A percentile compares a stretch with the other conserved stretches of the same genome.
phyloP scores from a whole-genome alignment of 192 early-diverging fungal genomes.

The Backusella psychrophila region DNA sequence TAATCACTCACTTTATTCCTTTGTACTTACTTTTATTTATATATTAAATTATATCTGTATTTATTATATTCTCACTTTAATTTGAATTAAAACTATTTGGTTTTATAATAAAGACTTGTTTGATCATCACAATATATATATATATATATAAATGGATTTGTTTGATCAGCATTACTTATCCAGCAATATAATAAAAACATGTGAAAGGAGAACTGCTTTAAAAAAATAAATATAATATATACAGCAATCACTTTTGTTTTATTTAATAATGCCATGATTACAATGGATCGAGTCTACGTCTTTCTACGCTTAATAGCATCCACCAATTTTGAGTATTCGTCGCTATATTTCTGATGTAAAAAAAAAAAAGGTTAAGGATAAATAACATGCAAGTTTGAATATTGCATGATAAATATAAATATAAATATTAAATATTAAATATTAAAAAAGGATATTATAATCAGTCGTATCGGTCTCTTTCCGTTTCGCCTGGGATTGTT shows the following conservation, averaged over 20 bases:
- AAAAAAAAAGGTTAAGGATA: slow-evolving; percentile 14
- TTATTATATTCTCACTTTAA: not conserved
- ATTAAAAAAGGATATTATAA: not conserved
- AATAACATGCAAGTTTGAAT: not conserved
- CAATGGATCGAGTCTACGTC: too few relatives aligned
- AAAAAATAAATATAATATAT: not conserved
- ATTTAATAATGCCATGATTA: not conserved
- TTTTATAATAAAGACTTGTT: not conserved
- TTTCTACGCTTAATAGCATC: not conserved
- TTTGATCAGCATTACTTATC: not conserved
- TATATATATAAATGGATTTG: not conserved
- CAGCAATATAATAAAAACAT: not conserved
- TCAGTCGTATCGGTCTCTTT: not conserved
- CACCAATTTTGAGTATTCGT: slow-evolving; percentile 12
- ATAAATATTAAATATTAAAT: not conserved
- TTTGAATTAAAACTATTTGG: not conserved
- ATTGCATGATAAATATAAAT: not conserved
- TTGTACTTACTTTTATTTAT: slow-evolving; percentile 1
- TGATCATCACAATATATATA: not conserved
- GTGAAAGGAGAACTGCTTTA: not conserved
- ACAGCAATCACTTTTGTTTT: not conserved
- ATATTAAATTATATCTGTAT: not conserved
- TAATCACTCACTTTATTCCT: not conserved
- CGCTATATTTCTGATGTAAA: slow-evolving; percentile 22
- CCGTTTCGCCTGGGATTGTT: not conserved